Percentiles rank a stretch among this genome's conserved stretches.
phyloP scores from a whole-genome alignment of 2,329 filamentous ascomycete genomes.

The Sarocladium kiliense region DNA sequence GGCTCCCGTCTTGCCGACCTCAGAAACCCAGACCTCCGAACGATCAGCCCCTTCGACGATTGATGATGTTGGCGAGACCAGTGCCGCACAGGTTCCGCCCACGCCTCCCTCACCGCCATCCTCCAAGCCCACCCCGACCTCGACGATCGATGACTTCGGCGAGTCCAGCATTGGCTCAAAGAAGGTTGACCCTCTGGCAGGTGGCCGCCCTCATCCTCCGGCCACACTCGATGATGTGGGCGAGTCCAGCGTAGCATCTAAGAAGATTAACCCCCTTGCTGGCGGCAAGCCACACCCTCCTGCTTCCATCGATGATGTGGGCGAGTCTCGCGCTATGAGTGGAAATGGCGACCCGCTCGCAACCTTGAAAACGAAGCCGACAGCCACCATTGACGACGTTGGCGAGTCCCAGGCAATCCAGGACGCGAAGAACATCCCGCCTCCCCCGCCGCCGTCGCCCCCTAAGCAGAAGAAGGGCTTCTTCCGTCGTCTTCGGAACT shows the following conservation, averaged over 20 bases:
- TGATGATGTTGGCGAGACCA: conserved; percentile 31
- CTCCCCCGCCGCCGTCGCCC: conserved; percentile 30
- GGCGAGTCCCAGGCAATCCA: conserved; percentile 13
- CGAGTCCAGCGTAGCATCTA: conserved; percentile 13
- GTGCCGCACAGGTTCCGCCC: conserved; percentile 31
- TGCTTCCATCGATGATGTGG: conserved; percentile 15
- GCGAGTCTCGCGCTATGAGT: conserved; percentile 12
- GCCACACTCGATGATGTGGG: conserved; percentile 15
- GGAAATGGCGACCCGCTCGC: conserved; percentile 10
- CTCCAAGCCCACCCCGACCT: conserved; percentile 22
- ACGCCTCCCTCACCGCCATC: conserved; percentile 30
- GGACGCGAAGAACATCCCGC: conserved; percentile 11
- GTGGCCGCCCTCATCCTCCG: conserved; percentile 11
- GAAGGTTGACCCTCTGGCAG: conserved; percentile 12
- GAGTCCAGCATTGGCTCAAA: conserved; percentile 13
- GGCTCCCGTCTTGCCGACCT: conserved; percentile 47
- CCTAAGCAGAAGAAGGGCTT: conserved; percentile 56
- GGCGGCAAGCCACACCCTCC: conserved; percentile 24
- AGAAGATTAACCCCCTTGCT: conserved; percentile 11
- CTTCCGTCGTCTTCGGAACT: conserved; percentile 68
- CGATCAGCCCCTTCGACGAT: conserved; percentile 31
- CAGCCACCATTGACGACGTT: conserved; percentile 17
- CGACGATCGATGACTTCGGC: conserved; percentile 15
- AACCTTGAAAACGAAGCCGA: conserved; percentile 11
- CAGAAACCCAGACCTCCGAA: conserved; percentile 46